Base-by-base conservation (phyloP, 2,329 filamentous ascomycete genomes). In the Venturia effusa region DNA sequence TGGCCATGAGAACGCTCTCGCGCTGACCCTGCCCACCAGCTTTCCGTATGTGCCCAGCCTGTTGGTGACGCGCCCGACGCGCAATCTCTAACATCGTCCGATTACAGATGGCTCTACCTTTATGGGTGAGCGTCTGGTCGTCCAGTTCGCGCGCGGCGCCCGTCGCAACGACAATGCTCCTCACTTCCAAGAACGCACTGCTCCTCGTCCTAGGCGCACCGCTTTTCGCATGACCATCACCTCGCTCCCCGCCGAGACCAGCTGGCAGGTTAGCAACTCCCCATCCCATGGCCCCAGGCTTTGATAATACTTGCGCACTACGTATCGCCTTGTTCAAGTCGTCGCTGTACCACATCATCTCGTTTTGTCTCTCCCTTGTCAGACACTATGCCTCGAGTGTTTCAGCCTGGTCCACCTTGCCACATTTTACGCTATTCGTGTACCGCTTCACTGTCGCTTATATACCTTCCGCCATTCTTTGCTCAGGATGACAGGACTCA, bases 221-320 rank as follows among this genome's bases (percentile, higher is more conserved):
- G 87, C 92, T 70, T 92, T 92, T 78, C 89, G 94, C 77, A 97
- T 99, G 94, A 88, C 93, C 78, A 95, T 99, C 74, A 89, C 90
- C 82, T 93, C 92, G 81, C 90, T 99, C 78, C 92, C 93, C 76
- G 87, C 86, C 80, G 93, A 97, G 83, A 99, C 94, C 83, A 97
- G 92, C 86, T 99, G 94, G 94, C 94, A 99, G 94, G 94, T 99
- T 88, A 94, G 94, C 89, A 68, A 75, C 76, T 77, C 81, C 81
- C 84, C 72, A 69, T 69, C 70, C 54, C 40, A 27, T 32, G 19
- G 41, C 15, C 11, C 27, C 11, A 11, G 41, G 45, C 40, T 62
- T 66, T 65, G 66, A 68, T 73, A 27, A 27, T 22, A 51, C 22
- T 15, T 51, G 22, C 22, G 74, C 73, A 71, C 83, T 81, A 75